Percentiles rank a stretch among this genome's conserved stretches.
phyloP scores from a whole-genome alignment of 495 filamentous ascomycete genomes.

The Trichodelitschia bisporula region DNA sequence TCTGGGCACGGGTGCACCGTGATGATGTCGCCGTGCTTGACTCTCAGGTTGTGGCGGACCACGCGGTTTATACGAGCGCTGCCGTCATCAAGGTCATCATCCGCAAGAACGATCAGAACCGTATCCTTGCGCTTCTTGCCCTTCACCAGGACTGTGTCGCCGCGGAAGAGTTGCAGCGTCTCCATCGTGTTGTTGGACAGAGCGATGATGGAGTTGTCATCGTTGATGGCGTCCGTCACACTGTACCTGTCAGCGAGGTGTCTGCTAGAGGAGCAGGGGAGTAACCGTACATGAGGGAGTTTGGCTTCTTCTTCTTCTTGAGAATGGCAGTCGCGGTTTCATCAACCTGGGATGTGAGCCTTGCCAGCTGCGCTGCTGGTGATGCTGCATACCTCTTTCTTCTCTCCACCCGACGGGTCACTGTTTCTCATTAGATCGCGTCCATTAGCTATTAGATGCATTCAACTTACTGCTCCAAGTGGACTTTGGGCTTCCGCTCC shows the following conservation, averaged over 20 bases:
- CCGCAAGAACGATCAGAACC: conserved; percentile 85
- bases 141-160: conserved; percentile 91
- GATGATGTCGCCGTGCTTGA: conserved; percentile 94
- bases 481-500: conserved; percentile 31
- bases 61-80: conserved; percentile 93
- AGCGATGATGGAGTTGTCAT: conserved; percentile 98
- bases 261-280: neutral
- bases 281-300: conserved; percentile 67
- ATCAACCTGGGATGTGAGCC: conserved; percentile 33
- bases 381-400: conserved; percentile 43
- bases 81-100: conserved; percentile 95
- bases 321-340: conserved; percentile 93
- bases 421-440: conserved; percentile 23
- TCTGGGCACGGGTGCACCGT: conserved; percentile 98
- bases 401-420: conserved; percentile 72
- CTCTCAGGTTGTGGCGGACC: conserved; percentile 88
- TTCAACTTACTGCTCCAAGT: conserved; percentile 55
- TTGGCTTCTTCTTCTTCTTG: conserved; percentile 99
- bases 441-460: conserved; percentile 40
- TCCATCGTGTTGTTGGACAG: conserved; percentile 99
- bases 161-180: conserved; percentile 87
- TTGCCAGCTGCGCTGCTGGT: conserved; percentile 3
- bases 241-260: conserved; percentile 19
- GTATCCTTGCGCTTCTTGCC: conserved; percentile 99
- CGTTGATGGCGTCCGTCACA: conserved; percentile 92